Base-by-base conservation (phyloP, 768 basidiomycete genomes). In the Tubosaeta sp. region DNA sequence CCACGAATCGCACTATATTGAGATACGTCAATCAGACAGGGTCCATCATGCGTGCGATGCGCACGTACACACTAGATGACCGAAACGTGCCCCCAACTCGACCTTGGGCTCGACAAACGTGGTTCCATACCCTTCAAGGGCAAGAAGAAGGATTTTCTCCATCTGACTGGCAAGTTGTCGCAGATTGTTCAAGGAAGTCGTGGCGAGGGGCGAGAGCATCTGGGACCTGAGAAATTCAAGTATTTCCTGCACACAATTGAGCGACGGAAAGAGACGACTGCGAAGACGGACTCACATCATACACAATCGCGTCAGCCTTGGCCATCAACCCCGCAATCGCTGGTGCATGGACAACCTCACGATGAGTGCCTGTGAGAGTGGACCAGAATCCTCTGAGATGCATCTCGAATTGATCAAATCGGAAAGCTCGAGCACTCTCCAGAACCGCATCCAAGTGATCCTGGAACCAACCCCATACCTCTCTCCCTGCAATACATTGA, bases 61-160 rank as follows among this genome's bases (percentile, higher is more conserved):
- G 33, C 43, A 89, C 88, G 71, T 61, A 91, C 89, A 80, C 66
- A 94, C 87, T 48, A 94, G 80, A 66, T 94, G 92, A 2, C 91
- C 91, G 65, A 94, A 93, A 31, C 92, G 86, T 35, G 91, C 91
- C 17, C 91, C 90, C 50, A 94, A 73, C 64, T 94, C 92, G 32
- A 94, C 90, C 67, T 92, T 92, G 43, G 91, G 91, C 67, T 91
- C 90, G 37, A 92, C 87, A 69, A 94, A 93, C 14, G 90, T 91
- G 62, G 88, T 87, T 16, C 88, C 88, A 54, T 92, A 94, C 54
- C 79, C 80, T 52, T 90, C 88, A 29, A 94, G 74, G 14, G 92
- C 88, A 45, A 86, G 76, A 41, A 93, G 74, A 17, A 93, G 74
- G 44, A 92, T 87, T 69, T 91, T 91, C 65, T 94, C 91, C 89